Conservation (phyloP, 2,329 filamentous ascomycete species). For the Aureobasidium sp. region DNA sequence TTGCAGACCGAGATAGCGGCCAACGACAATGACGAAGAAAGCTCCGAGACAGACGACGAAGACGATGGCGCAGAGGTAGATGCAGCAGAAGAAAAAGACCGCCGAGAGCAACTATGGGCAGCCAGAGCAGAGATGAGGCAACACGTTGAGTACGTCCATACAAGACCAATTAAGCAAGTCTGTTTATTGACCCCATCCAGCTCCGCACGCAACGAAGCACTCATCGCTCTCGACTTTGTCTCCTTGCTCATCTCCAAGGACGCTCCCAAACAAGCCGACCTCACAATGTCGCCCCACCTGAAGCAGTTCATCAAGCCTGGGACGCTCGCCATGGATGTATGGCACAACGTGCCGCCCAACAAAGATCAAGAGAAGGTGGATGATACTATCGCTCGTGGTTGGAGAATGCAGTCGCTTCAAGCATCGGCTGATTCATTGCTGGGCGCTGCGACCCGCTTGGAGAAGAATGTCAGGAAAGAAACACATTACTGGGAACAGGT, state of each 20-base stretch:
- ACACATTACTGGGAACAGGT: constrained; percentile 85
- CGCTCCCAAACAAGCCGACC: constrained; percentile 58
- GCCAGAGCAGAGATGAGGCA: constrained; percentile 33
- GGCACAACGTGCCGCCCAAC: constrained; percentile 50
- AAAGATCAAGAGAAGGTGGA: constrained; percentile 31
- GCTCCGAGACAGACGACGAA: constrained; percentile 37
- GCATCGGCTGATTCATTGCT: constrained; percentile 66
- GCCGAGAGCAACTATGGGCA: constrained; percentile 31
- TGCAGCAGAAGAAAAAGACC: constrained; percentile 19
- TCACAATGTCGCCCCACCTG: constrained; percentile 61
- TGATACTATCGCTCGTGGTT: constrained; percentile 52
- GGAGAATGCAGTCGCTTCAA: constrained; percentile 70
- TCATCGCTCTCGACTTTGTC: constrained; percentile 70
- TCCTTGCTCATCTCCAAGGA: constrained; percentile 80
- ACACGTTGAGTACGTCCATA: constrained; percentile 28
- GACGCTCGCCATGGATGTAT: constrained; percentile 60
- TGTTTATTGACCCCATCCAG: constrained; percentile 15
- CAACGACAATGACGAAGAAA: constrained; percentile 20
- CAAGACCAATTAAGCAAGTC: not conserved
- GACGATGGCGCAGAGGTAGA: constrained; percentile 21
- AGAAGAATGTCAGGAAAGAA: constrained; percentile 70
- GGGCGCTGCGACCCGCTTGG: constrained; percentile 61
- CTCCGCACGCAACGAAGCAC: constrained; percentile 50
- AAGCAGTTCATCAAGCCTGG: constrained; percentile 66
- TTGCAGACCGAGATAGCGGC: constrained; percentile 59